Evolutionary conservation across 2,329 filamentous ascomycete genomes (phyloP), one percentile per base, ranked within the genome.

Genomic region (Cucurbitaria berberidis): DNA sequence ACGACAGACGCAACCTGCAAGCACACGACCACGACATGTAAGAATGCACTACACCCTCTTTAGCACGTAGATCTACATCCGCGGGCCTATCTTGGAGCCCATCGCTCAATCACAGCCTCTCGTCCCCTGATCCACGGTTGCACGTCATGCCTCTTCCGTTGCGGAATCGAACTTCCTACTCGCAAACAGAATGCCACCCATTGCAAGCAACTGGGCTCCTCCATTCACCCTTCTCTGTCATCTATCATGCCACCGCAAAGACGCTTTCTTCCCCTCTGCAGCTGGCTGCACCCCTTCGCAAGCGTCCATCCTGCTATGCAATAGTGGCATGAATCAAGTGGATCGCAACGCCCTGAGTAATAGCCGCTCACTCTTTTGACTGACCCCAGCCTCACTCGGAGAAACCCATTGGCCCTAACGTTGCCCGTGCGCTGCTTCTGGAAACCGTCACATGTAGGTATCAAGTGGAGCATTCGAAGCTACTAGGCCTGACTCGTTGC

Each of bases 201-300:
- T 26, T 16, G 43, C 22, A 44, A n/a, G n/a, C n/a, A n/a, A n/a
- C n/a, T n/a, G n/a, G n/a, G n/a, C n/a, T n/a, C n/a, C n/a, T n/a
- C n/a, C n/a, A n/a, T n/a, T n/a, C n/a, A n/a, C n/a, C n/a, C n/a
- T n/a, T n/a, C n/a, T n/a, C n/a, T n/a, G n/a, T n/a, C n/a, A 19
- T 27, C 41, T 46, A 59, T 62, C 60, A 63, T 56, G 60, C 62
- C 39, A 42, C 53, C 45, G 57, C 59, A 58, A 44, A 57, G 46
- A 59, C 55, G 59, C 50, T 43, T 46, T 53, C 52, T n/a, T n/a
- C n/a, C n/a, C n/a, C n/a, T n/a, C 38, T 51, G 51, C 55, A 53
- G 45, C 52, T 55, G 57, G 45, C 52, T 55, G 57, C 57, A 62
- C 39, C 35, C 35, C 48, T 47, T 52, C 48, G 52, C 50, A 53